phyloP scores from a whole-genome alignment of 805 yeast genomes.

The Candida quercuum region DNA sequence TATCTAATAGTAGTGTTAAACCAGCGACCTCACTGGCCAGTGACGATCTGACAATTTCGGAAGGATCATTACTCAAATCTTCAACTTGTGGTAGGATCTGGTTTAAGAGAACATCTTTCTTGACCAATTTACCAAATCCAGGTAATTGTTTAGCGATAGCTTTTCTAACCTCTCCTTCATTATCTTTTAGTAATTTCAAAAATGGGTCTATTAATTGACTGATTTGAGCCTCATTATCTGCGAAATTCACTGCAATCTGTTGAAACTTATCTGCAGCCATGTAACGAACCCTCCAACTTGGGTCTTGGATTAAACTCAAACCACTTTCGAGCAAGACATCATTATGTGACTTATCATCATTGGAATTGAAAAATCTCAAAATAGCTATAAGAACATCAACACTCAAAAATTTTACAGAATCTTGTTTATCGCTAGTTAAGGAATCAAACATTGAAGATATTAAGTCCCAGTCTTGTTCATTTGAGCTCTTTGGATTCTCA shows the following conservation, averaged over 20 bases:
- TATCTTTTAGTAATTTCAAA: conserved; percentile 75
- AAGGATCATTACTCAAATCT: conserved; percentile 81
- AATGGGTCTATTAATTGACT: conserved; percentile 52
- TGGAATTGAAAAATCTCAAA: conserved; percentile 57
- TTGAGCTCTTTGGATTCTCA: conserved; percentile 37
- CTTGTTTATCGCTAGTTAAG: conserved; percentile 82
- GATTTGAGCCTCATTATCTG: conserved; percentile 48
- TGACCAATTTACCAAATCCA: conserved; percentile 53
- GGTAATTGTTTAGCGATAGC: conserved; percentile 92
- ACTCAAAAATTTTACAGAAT: conserved; percentile 85
- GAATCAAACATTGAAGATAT: conserved; percentile 78
- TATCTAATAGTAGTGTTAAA: conserved; percentile 79
- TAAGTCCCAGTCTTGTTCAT: conserved; percentile 67
- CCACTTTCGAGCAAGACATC: conserved; percentile 61
- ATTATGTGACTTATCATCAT: conserved; percentile 52
- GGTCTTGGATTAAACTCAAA: conserved; percentile 72
- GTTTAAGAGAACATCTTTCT: conserved; percentile 48
- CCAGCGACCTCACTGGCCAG: conserved; percentile 85
- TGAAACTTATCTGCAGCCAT: conserved; percentile 96
- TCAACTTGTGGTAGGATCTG: conserved; percentile 81
- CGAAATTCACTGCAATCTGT: conserved; percentile 60
- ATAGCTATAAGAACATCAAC: conserved; percentile 86
- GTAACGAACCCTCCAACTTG: conserved; percentile 97
- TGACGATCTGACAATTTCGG: conserved; percentile 90
- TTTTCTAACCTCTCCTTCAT: conserved; percentile 94